Evolutionary conservation across 306 rosid species (phyloP).

Genomic region (Pterocarpus santalinus): DNA sequence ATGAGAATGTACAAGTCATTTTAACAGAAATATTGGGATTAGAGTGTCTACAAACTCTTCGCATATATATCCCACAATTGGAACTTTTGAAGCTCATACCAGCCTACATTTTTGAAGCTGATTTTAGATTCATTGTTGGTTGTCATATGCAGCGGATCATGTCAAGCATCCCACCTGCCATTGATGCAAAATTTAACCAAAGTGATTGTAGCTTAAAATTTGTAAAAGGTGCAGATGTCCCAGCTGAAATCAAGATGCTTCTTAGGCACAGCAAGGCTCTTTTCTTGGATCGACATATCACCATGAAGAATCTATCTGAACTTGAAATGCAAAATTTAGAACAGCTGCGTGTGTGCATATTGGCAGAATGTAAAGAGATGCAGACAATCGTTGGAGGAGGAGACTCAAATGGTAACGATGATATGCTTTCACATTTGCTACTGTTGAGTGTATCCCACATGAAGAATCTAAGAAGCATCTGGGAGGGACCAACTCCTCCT

Average conservation of each 20-base stretch:
- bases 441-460: constrained; percentile 36
- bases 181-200: constrained; percentile 17
- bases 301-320: constrained; percentile 28
- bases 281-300: constrained; percentile 40
- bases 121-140: constrained; percentile 43
- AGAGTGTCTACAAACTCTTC: neutral
- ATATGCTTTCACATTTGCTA: neutral
- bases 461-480: constrained; percentile 48
- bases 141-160: constrained; percentile 31
- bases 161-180: constrained; percentile 3
- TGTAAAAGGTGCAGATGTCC: constrained; percentile 36
- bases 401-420: accelerated
- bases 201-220: constrained; percentile 2
- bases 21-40: constrained; percentile 30
- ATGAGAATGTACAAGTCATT: constrained; percentile 2
- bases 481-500: neutral
- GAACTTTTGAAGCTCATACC: neutral
- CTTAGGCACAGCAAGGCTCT: neutral
- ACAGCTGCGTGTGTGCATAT: neutral
- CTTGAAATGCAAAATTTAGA: neutral
- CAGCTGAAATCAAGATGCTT: neutral
- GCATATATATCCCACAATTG: constrained; percentile 28
- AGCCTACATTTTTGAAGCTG: neutral
- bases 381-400: constrained; percentile 10
- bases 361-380: constrained; percentile 52